phyloP scores from a whole-genome alignment of 192 early-diverging fungal genomes.

The Podila minutissima region DNA sequence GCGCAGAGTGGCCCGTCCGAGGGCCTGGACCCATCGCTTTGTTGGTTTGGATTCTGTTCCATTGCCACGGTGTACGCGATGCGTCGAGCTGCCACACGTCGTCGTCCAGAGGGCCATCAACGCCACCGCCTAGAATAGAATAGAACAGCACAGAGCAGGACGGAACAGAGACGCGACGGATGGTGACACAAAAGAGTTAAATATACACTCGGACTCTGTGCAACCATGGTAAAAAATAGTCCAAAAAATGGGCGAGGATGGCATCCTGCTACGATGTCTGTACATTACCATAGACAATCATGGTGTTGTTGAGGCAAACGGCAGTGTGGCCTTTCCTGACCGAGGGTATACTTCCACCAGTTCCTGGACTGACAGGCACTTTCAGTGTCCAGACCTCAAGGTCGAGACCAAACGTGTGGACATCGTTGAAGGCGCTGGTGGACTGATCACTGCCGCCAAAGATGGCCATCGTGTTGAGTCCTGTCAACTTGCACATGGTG shows the following conservation, averaged over 20 bases:
- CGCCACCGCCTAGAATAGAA: constrained; percentile 51
- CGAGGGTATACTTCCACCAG: constrained; percentile 54
- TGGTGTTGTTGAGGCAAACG: constrained; percentile 69
- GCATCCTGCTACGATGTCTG: neutral
- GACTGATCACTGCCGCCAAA: constrained; percentile 74
- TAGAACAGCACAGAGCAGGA: neutral
- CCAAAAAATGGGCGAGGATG: neutral
- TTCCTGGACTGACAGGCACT: constrained; percentile 41
- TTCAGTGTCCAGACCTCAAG: constrained; percentile 65
- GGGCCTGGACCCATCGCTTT: constrained; percentile 58
- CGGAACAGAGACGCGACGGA: neutral
- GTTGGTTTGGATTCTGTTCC: constrained; percentile 47
- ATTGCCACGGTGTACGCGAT: constrained; percentile 40
- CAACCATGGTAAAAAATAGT: neutral
- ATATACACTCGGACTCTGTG: constrained; percentile 1
- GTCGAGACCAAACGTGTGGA: constrained; percentile 60
- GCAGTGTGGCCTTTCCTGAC: constrained; percentile 72
- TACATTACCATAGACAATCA: constrained; percentile 74
- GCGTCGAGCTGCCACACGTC: constrained; percentile 63
- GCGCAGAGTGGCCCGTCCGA: constrained; percentile 72
- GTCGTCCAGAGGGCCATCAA: constrained; percentile 53
- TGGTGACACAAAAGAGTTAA: constrained; percentile 10
- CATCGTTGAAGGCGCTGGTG: constrained; percentile 55
- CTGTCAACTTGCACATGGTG: constrained; percentile 63
- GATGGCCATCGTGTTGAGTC: constrained; percentile 62